Base-by-base conservation (phyloP, 2,329 filamentous ascomycete species). In the Calycina herbarum region DNA sequence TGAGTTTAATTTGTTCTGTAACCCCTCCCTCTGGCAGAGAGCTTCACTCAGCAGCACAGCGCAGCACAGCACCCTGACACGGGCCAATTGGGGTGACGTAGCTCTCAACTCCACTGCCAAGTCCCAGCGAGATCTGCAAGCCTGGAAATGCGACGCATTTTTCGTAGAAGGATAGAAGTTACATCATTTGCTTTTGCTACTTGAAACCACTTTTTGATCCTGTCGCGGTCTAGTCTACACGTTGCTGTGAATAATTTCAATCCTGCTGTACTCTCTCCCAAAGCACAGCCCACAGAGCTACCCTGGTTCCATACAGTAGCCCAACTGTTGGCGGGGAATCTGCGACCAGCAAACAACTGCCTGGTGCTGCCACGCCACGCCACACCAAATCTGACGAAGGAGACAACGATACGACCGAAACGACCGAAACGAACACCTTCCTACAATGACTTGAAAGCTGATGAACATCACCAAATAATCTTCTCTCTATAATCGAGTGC, bases 401-500 rank as follows among this genome's bases (percentile, higher is more conserved):
- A 38, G 35, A 54, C 48, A 13, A 57, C 11, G 54, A 29, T 24
- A 57, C 54, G 54, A 31, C 15, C 6, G 20, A 27, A 27, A 57
- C 54, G 54, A 31, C 15, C 6, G 20, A 27, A 27, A 20, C 20
- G 24, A 15, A 57, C n/a, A n/a, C 29, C 10, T 20, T 10, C 20
- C 8, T 56, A 13, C 20, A 5, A 57, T 57, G 54, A 57, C 17
- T 35, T 57, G 31, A 57, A 57, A 57, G 24, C 54, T 8, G 13
- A 29, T 31, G 54, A 33, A 6, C 54, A 2, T 3, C 54, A 51
- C 45, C n/a, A 51, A 10, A 51, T 51, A 51, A 31, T 33, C 27
- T 10, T 27, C n/a, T 57, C 11, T 6, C 20, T 40, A 54, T 42
- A 38, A 66, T 57, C 42, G 27, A 63, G 48, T 66, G 57, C 42